These are phyloP conservation scores for Puccinia novopanici DNA, from an alignment of 1,284 basidiomycete species.

Conservation along the genomic window DNA sequence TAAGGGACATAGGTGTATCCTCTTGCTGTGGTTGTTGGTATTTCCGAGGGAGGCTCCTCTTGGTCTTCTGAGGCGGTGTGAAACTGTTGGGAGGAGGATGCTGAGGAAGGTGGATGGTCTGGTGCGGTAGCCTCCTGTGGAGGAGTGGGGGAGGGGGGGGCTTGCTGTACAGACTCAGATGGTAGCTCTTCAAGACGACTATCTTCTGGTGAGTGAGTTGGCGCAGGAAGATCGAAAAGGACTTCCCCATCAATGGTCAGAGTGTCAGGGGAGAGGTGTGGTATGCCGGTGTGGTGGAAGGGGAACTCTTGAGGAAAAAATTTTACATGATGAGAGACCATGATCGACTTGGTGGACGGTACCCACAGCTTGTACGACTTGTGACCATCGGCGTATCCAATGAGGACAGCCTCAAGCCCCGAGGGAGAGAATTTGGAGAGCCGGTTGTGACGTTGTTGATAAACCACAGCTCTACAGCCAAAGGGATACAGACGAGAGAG, in stretches of 20 bases:
- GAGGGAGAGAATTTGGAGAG: too few species aligned
- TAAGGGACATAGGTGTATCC: not conserved
- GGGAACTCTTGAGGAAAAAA: not conserved
- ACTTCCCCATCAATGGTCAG: too few species aligned
- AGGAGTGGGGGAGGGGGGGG: too few species aligned
- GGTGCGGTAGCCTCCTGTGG: too few species aligned
- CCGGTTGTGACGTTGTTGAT: not conserved
- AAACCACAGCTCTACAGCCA: constrained; percentile 15
- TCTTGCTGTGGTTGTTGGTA: not conserved
- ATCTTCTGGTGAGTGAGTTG: too few species aligned
- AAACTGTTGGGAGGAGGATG: too few species aligned
- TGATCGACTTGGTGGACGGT: not conserved
- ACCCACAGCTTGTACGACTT: not conserved
- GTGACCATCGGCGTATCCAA: not conserved
- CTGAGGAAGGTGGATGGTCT: not conserved
- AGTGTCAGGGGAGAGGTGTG: too few species aligned
- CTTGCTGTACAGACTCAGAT: too few species aligned
- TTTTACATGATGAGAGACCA: not conserved
- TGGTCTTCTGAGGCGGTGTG: too few species aligned
- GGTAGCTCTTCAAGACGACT: too few species aligned
- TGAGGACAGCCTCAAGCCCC: not conserved
- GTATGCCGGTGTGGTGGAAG: too few species aligned
- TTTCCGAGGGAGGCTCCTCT: not conserved
- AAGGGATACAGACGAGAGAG: not conserved
- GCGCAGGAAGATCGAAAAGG: too few species aligned